Conservation (phyloP, 73 alveolate species). For the Tetrahymena borealis region DNA sequence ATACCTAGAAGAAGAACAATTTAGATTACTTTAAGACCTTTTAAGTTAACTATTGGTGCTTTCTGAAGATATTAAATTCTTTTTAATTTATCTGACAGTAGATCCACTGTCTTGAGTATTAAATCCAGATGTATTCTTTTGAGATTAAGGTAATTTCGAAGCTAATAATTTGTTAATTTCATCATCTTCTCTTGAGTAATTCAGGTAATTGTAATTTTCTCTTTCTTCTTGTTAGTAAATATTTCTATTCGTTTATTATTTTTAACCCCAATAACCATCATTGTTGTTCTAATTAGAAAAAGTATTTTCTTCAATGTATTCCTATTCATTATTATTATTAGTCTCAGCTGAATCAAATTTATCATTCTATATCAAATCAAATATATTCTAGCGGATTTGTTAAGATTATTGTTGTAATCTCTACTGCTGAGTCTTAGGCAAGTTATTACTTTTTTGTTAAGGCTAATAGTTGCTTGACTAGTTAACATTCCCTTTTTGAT, state of each 20-base stretch:
- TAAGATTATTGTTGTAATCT: background rate
- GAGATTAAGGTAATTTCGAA: background rate
- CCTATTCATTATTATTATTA: background rate
- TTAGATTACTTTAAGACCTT: background rate
- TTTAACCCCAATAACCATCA: background rate
- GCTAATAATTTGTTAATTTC: background rate
- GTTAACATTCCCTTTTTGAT: no score
- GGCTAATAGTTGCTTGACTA: background rate
- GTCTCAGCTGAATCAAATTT: slow-evolving; percentile 1
- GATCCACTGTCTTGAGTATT: background rate
- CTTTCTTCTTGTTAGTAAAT: background rate
- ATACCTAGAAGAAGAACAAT: background rate
- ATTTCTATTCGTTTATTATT: background rate
- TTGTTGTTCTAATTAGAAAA: background rate
- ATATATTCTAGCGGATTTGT: background rate
- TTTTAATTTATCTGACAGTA: background rate
- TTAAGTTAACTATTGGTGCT: background rate
- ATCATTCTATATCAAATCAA: background rate
- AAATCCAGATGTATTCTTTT: background rate
- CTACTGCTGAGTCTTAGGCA: background rate
- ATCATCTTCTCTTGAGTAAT: background rate
- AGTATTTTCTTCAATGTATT: background rate
- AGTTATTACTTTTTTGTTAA: background rate
- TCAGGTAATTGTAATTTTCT: background rate
- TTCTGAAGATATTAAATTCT: background rate